These are phyloP conservation scores for Kazachstania sp. DNA, from an alignment of 1,139 yeast genomes.

Conservation along the genomic window DNA sequence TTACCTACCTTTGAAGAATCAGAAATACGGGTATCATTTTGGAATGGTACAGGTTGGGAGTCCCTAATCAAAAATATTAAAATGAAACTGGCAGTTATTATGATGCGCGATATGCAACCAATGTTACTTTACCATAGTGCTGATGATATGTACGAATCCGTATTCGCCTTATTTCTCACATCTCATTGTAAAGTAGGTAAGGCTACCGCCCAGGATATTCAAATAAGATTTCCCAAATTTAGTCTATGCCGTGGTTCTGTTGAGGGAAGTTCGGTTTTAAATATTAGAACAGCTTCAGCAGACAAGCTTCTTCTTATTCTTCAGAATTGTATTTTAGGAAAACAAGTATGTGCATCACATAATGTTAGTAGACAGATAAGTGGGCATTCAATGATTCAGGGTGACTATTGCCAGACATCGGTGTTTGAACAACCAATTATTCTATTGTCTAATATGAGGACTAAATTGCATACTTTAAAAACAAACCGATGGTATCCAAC, in stretches of 20 bases:
- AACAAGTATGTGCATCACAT: not conserved
- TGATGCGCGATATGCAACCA: constrained; percentile 81
- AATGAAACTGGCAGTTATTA: constrained; percentile 33
- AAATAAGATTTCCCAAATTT: not conserved
- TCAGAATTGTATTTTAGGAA: not conserved
- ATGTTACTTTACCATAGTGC: constrained; percentile 71
- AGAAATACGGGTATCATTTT: constrained; percentile 14
- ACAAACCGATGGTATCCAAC: constrained; percentile 3
- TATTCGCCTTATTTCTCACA: constrained; percentile 15
- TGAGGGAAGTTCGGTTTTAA: constrained; percentile 1
- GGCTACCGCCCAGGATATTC: constrained; percentile 21
- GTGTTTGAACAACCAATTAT: not conserved
- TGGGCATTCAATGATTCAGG: too few relatives aligned
- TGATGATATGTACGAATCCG: constrained; percentile 18
- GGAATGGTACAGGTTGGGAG: constrained; percentile 20
- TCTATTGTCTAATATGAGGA: constrained; percentile 4
- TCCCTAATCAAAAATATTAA: constrained; percentile 4
- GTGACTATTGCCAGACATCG: too few relatives aligned
- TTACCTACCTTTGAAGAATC: constrained; percentile 10
- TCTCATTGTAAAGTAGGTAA: constrained; percentile 21
- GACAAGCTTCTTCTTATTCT: constrained; percentile 1
- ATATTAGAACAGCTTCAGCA: constrained; percentile 15
- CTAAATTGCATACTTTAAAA: constrained; percentile 5
- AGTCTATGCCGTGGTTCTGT: not conserved
- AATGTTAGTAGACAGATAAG: too few relatives aligned